These are phyloP conservation scores for Suillus tomentosus DNA, from an alignment of 768 basidiomycete genomes.

Conservation along the genomic window DNA sequence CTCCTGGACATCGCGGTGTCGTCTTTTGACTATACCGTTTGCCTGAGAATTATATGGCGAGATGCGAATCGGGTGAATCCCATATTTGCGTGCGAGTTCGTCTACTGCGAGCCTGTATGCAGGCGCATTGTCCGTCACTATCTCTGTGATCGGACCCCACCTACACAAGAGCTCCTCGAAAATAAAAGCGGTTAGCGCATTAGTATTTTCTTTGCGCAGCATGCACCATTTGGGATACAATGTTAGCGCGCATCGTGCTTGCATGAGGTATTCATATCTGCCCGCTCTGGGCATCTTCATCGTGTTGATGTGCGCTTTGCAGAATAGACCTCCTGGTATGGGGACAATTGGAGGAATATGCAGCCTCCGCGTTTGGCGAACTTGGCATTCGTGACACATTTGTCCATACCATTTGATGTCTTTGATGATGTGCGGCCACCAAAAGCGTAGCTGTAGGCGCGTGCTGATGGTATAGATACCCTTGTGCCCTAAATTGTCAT, in stretches of 20 bases:
- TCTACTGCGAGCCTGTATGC: no score
- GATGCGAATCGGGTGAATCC: no score
- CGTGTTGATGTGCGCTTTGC: background rate
- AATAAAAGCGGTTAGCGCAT: no score
- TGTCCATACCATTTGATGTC: background rate
- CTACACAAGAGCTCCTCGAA: no score
- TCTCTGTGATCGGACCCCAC: no score
- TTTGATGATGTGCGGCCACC: background rate
- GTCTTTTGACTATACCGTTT: no score
- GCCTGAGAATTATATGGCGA: no score
- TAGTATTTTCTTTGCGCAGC: no score
- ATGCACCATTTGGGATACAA: no score
- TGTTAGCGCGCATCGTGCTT: background rate
- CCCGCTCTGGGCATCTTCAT: conserved; percentile 13
- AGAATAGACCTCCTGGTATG: background rate
- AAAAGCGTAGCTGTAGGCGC: background rate
- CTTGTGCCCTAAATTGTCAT: conserved; percentile 5
- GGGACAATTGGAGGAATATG: background rate
- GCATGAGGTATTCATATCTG: conserved; percentile 22
- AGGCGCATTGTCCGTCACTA: no score
- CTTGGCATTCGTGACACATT: conserved; percentile 1
- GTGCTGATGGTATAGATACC: background rate
- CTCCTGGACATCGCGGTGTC: no score
- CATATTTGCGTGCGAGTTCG: no score
- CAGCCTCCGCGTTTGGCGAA: fast-evolving